Evolutionary conservation across 176 grass and related monocot genomes (phyloP).

Genomic region (Thinopyrum elongatum): DNA sequence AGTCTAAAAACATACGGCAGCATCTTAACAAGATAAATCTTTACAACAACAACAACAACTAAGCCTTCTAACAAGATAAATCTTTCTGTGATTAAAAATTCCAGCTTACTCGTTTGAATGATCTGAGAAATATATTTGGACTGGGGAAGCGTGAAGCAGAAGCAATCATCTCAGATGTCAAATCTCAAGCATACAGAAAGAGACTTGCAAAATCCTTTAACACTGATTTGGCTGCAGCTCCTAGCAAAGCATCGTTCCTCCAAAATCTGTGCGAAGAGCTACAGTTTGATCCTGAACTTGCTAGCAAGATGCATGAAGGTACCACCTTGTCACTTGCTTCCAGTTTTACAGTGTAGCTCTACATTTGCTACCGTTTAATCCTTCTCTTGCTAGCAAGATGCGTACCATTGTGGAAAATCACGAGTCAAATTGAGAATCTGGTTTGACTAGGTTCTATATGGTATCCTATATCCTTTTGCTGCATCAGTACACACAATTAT

Average conservation of each 20-base stretch:
- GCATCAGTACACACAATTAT: neutral
- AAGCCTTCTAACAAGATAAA: neutral
- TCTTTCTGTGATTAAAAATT: slow-evolving; percentile 33
- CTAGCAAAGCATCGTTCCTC: slow-evolving; percentile 95
- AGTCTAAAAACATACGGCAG: slow-evolving; percentile 5
- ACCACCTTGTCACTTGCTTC: slow-evolving; percentile 23
- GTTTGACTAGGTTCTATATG: neutral
- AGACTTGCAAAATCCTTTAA: slow-evolving; percentile 79
- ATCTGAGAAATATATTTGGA: slow-evolving; percentile 95
- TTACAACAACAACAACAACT: too few species aligned
- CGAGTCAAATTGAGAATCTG: neutral
- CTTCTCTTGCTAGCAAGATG: neutral
- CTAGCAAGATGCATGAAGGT: slow-evolving; percentile 98
- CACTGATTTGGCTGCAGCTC: slow-evolving; percentile 63
- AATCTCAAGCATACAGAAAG: slow-evolving; percentile 83
- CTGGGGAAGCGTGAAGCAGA: slow-evolving; percentile 92
- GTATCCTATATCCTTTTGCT: neutral
- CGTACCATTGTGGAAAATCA: neutral
- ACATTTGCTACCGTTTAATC: neutral
- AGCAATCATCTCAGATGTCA: slow-evolving; percentile 80
- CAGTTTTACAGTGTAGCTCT: slow-evolving; percentile 18
- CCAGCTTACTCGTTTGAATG: slow-evolving; percentile 77
- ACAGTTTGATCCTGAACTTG: slow-evolving; percentile 81
- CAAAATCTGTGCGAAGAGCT: slow-evolving; percentile 95
- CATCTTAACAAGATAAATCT: neutral